Evolutionary conservation across 345 rosid genomes (phyloP).

Genomic region (Pistacia vera): DNA sequence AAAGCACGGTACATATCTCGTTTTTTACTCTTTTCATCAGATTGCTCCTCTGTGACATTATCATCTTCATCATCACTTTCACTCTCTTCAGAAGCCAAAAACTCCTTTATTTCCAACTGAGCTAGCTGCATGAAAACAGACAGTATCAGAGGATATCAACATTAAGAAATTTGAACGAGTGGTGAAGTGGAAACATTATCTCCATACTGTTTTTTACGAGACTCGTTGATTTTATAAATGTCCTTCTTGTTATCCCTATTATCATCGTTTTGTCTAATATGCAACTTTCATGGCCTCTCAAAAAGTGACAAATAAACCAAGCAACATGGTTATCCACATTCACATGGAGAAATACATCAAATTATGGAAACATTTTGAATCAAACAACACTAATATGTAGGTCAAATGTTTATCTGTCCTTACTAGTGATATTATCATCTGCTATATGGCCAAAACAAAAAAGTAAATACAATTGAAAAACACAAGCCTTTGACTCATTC

Average conservation of each 20-base stretch:
- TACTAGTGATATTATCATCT: neutral
- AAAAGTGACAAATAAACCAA: neutral
- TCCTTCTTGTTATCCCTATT: neutral
- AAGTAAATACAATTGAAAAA: neutral
- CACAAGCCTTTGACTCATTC: too few relatives aligned
- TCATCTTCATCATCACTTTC: slow-evolving; percentile 63
- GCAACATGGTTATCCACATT: neutral
- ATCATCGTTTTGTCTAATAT: neutral
- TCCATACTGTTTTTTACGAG: neutral
- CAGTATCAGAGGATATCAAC: slow-evolving; percentile 18
- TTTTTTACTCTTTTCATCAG: slow-evolving; percentile 48
- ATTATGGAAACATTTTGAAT: neutral
- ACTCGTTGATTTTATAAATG: neutral
- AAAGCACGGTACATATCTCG: slow-evolving; percentile 69
- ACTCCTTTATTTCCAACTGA: slow-evolving; percentile 78
- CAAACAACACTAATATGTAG: neutral
- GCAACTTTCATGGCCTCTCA: neutral
- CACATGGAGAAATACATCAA: neutral
- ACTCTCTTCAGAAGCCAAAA: slow-evolving; percentile 82
- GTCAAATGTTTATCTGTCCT: neutral
- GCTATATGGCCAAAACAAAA: neutral
- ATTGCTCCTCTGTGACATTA: slow-evolving; percentile 28
- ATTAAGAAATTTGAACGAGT: neutral
- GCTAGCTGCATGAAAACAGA: slow-evolving; percentile 54
- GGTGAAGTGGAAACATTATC: neutral